Percentiles rank a stretch among this genome's conserved stretches.
Evolutionary conservation across 164 flowering plant species (phyloP).

Genomic region (Akebia trifoliata): DNA sequence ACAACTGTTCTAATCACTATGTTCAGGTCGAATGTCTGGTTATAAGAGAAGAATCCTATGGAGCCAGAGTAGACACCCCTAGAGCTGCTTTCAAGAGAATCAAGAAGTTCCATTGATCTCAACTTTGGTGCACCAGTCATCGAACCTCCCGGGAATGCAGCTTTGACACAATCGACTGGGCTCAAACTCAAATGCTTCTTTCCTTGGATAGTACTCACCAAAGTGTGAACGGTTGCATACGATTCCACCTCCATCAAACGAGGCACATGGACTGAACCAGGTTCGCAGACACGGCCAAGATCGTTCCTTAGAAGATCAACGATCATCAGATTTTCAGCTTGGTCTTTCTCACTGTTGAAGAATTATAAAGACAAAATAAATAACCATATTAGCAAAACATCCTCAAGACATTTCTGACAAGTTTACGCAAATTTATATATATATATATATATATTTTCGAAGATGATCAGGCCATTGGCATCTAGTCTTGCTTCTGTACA

Average conservation of each 20-base stretch:
- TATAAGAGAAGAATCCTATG: constrained; percentile 83
- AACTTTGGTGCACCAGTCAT: constrained; percentile 99
- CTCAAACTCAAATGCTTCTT: constrained; percentile 40
- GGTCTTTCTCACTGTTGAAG: constrained; percentile 84
- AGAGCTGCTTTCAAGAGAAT: constrained; percentile 71
- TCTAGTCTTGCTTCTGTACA: too few species aligned
- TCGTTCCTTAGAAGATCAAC: constrained; percentile 97
- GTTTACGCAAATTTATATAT: too few species aligned
- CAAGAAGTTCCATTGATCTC: constrained; percentile 92
- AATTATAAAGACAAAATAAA: not conserved
- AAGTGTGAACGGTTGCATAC: constrained; percentile 90
- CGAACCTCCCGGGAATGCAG: constrained; percentile 98
- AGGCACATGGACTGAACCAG: constrained; percentile 92
- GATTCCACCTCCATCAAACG: constrained; percentile 90
- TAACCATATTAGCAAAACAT: not conserved
- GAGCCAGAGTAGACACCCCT: constrained; percentile 94
- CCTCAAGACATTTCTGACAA: too few species aligned
- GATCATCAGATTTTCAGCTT: constrained; percentile 96
- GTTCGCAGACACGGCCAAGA: constrained; percentile 90
- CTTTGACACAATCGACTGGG: constrained; percentile 73
- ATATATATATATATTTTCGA: too few species aligned
- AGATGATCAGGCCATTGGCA: too few species aligned
- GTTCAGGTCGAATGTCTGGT: constrained; percentile 83
- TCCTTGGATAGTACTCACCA: constrained; percentile 94
- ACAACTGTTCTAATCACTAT: constrained; percentile 91